Evolutionary conservation across 139 green algal genomes (phyloP), one percentile per base, ranked within the genome.

Genomic region (Chlorella sp.): DNA sequence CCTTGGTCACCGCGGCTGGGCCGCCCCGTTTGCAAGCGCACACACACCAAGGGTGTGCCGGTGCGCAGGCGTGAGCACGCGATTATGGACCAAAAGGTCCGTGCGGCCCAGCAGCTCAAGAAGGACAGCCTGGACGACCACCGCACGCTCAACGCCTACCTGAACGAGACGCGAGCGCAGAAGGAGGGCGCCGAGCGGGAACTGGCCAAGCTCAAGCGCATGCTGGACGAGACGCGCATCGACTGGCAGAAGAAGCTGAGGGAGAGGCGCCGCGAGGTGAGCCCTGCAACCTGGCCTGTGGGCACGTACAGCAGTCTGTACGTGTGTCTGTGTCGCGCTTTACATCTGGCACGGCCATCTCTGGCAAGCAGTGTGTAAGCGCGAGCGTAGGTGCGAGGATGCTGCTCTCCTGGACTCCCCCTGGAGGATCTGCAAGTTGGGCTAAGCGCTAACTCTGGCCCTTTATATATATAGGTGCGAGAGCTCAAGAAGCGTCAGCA

Each of bases 61-160:
- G n/a, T n/a, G n/a, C n/a, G 23, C 77, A 93, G 86, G 61, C 83
- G 84, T 14, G 91, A 97, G 68, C 91, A 94, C 69, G 76, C 89
- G 65, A 79, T 74, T 22, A 86, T 88, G 59, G 85, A 92, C 70
- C 76, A 88, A 70, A 90, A 86, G 74, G 89, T 94, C 31, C 76
- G 77, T 10, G 69, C 66, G 3, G 64, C 76, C 24, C 86, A 89
- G 55, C 85, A 91, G 65, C 65, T 86, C 35, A 86, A 88, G 71
- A 87, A 91, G 42, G 82, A 85, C 69, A 83, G 69, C 26, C 10
- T 76, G 35, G 88, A 92, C 55, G 91, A 97, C 78, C 55, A 86
- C 78, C 98, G 97, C 80, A 87, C 87, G 24, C 85, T 99, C 59
- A 98, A 93, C 23, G 98, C 98, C 79, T 92, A 94, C 71, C 81